Percentiles rank a stretch among this genome's conserved stretches.
These are phyloP conservation scores for Lagenaria siceraria DNA, from an alignment of 306 rosid species.

Conservation along the genomic window DNA sequence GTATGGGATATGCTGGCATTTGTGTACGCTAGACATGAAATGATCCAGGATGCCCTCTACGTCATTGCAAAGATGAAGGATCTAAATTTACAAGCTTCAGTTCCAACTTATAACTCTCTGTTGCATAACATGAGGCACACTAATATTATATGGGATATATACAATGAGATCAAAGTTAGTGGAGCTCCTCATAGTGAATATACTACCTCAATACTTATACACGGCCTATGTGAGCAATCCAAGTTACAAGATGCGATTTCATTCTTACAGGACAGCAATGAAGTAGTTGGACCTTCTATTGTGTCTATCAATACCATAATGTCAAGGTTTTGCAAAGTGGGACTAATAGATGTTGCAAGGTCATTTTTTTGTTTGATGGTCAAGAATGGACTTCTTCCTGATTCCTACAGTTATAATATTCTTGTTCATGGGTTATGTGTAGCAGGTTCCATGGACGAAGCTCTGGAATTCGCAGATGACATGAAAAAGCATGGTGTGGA, in stretches of 20 bases:
- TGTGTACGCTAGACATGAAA: conserved; percentile 22
- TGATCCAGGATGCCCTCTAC: conserved; percentile 38
- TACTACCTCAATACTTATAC: conserved; percentile 31
- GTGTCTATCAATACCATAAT: conserved; percentile 38
- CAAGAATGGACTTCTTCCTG: conserved; percentile 37
- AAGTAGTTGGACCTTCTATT: conserved; percentile 17
- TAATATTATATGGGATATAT: conserved; percentile 35
- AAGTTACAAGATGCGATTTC: conserved; percentile 29
- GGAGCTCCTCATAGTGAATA: conserved; percentile 28
- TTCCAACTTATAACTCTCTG: conserved; percentile 30
- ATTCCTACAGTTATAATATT: conserved; percentile 46
- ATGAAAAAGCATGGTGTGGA: conserved; percentile 39
- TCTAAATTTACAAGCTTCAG: conserved; percentile 26
- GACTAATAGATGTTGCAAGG: conserved; percentile 29
- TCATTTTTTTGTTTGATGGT: conserved; percentile 34
- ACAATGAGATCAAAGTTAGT: conserved; percentile 19
- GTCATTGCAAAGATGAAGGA: conserved; percentile 45
- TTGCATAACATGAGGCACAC: conserved; percentile 34
- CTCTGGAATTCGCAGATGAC: conserved; percentile 27
- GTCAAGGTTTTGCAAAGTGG: conserved; percentile 32
- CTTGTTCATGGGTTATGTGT: conserved; percentile 44
- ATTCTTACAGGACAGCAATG: conserved; percentile 17
- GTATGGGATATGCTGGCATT: conserved; percentile 46
- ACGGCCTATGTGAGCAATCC: conserved; percentile 37
- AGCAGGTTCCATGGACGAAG: conserved; percentile 49